Conservation (phyloP, 371 early-diverging fungal genomes). For the Apophysomyces variabilis region DNA sequence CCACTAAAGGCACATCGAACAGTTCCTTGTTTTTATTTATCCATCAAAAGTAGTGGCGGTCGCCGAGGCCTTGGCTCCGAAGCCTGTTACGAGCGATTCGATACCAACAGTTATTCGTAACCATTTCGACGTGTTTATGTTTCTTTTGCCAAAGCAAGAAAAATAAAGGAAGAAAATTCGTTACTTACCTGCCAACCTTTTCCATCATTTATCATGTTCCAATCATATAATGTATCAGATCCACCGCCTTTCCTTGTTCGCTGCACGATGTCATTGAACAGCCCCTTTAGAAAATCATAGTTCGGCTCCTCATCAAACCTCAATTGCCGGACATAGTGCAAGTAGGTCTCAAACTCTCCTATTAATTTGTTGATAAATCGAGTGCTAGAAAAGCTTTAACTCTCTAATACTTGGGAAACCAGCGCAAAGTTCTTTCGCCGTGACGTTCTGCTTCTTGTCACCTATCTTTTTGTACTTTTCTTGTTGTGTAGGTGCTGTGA, state of each 20-base stretch:
- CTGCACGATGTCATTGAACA: slow-evolving; percentile 80
- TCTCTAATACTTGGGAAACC: slow-evolving; percentile 62
- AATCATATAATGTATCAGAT: slow-evolving; percentile 89
- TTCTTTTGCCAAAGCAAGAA: neutral
- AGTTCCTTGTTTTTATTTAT: neutral
- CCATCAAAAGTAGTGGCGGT: slow-evolving; percentile 1
- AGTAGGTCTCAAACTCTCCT: slow-evolving; percentile 90
- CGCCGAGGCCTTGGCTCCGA: neutral
- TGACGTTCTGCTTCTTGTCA: slow-evolving; percentile 82
- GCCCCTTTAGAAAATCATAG: slow-evolving; percentile 80
- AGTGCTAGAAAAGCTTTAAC: neutral
- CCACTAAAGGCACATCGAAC: too few relatives aligned
- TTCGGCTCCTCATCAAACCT: slow-evolving; percentile 95
- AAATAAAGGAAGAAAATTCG: neutral
- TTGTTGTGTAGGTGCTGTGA: slow-evolving; percentile 89
- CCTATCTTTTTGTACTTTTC: slow-evolving; percentile 94
- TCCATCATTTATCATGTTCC: slow-evolving; percentile 75
- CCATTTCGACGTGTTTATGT: neutral
- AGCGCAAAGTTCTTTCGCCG: slow-evolving; percentile 76
- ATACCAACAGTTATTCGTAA: neutral
- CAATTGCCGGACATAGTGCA: slow-evolving; percentile 87
- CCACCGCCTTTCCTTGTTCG: slow-evolving; percentile 47
- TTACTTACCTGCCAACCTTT: slow-evolving; percentile 60
- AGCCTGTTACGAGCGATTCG: neutral
- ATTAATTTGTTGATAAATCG: neutral